Base-by-base conservation (phyloP, 1,284 basidiomycete species). In the Tilletia caries region DNA sequence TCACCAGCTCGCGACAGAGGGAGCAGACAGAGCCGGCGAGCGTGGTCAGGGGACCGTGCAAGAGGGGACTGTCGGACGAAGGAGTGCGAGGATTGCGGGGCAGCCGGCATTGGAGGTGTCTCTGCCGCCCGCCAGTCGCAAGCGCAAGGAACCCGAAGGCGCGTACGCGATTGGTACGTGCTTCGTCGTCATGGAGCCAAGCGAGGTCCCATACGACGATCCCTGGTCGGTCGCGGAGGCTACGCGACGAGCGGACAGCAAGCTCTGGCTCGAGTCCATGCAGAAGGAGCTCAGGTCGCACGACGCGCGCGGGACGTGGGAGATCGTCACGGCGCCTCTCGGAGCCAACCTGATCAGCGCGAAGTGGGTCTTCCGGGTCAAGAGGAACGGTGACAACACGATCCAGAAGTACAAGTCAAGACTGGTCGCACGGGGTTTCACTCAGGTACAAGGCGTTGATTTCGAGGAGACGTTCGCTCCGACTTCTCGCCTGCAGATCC, bases 401-500 rank as follows among this genome's bases (percentile, higher is more conserved):
- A 67, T 85, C 1, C 43, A 70, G 15, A 68, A 72, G 15, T 77
- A 79, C 69, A 87, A 87, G 64, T 86, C 84, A 0, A 66, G 80
- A 0, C 77, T 86, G 0, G 84, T 86, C 0, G 86, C 85, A 0
- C 81, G 84, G 46, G 87, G 86, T 1, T 87, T 85, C 76, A 74
- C 75, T 0, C 87, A 88, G 73, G 69, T 78, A 0, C 76, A 78
- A 3, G 84, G 86, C 0, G 52, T 85, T 0, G 84, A 87, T 69
- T 87, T 84, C 69, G 81, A 83, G 20, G 77, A 86, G 41, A 86
- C 84, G 0, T 86, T 79, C 65, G 75, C 85, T 0, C 86, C 85
- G 0, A 82, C 86, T 0, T 83, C 82, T 4, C 76, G 81, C 15
- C 77, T 85, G 2, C 68, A 80, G 0, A 82, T 84, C 0, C 79